Evolutionary conservation across 225 moss, liverwort and hornwort species (phyloP), one percentile per base, ranked within the genome.

Genomic region (Ulota crispa): DNA sequence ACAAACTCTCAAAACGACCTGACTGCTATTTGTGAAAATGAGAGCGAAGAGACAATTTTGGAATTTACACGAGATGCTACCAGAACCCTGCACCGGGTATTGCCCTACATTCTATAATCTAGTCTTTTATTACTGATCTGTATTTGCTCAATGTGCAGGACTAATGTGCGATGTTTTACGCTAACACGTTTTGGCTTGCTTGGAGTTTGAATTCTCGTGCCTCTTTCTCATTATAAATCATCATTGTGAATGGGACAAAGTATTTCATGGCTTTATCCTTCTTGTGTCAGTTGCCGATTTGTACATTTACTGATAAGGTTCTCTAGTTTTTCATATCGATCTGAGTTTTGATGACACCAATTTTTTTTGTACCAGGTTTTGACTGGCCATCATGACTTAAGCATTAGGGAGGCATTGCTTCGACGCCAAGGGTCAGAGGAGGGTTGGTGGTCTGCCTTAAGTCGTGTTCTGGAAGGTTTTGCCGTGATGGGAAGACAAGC

Each of bases 51-150:
- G 6, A 92, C 85, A 28, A 87, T 96, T 79, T 77, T 93, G 76
- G 88, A 89, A 68, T 86, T 86, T 43, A 92, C 94, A 57, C 92
- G 94, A 36, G 90, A 96, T 83, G 96, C 96, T 68, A 90, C 96
- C 57, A 88, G 81, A 71, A 92, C 90, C 62, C 72, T 96, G 70
- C 92, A 94, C 72, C 94, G 94, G 86, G 96, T 96, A 88, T 23
- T 16, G 16, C 19, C 45, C 67, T 30, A 12, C 14, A 54, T 59
- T 56, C 20, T 39, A 21, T 65, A 24, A 28, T 41, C 50, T 78
- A 70, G 59, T 66, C 43, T 36, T 62, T 24, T 18, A 32, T 20
- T 26, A 19, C 8, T 10, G 3, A 75, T 28, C 31, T 41, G 54
- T 53, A 37, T 64, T 56, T 18, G 20, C 37, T 83, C 10, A 68